Conservation (phyloP, 805 yeast genomes). For the Wickerhamiella shivajii region DNA sequence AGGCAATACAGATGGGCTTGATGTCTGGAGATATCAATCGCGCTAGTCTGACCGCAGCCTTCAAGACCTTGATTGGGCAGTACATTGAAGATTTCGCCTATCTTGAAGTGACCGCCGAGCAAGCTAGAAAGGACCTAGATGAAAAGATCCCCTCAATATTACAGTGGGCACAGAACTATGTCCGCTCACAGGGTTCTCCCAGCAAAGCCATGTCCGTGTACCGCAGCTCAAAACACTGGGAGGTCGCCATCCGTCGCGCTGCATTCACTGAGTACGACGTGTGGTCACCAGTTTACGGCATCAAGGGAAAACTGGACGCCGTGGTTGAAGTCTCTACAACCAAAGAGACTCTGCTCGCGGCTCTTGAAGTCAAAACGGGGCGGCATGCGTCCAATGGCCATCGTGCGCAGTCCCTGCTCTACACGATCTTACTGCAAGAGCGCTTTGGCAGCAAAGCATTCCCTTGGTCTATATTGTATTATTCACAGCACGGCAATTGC, state of each 20-base stretch:
- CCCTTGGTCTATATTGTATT: constrained; percentile 51
- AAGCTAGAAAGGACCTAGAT: constrained; percentile 38
- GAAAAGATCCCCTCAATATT: constrained; percentile 32
- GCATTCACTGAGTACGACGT: constrained; percentile 81
- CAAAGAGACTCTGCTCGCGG: constrained; percentile 36
- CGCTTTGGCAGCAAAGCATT: constrained; percentile 54
- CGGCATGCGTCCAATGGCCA: constrained; percentile 38
- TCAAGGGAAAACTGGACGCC: constrained; percentile 81
- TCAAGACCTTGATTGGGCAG: constrained; percentile 20
- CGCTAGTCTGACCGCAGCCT: constrained; percentile 26
- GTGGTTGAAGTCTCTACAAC: constrained; percentile 48
- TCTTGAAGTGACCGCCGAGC: constrained; percentile 37
- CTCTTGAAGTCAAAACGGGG: constrained; percentile 88
- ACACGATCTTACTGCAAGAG: constrained; percentile 65
- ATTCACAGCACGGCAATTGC: constrained; percentile 47
- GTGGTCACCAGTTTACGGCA: constrained; percentile 82
- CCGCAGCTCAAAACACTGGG: constrained; percentile 24
- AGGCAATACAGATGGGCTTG: constrained; percentile 50
- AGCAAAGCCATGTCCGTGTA: constrained; percentile 8
- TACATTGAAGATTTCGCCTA: constrained; percentile 32
- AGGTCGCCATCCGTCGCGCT: constrained; percentile 44
- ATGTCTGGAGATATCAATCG: constrained; percentile 24
- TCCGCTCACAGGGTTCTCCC: neutral
- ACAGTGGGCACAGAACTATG: constrained; percentile 20
- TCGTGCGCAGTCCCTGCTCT: constrained; percentile 74